Evolutionary conservation across 2,329 filamentous ascomycete species (phyloP).

Genomic region (Cladophialophora immunda): DNA sequence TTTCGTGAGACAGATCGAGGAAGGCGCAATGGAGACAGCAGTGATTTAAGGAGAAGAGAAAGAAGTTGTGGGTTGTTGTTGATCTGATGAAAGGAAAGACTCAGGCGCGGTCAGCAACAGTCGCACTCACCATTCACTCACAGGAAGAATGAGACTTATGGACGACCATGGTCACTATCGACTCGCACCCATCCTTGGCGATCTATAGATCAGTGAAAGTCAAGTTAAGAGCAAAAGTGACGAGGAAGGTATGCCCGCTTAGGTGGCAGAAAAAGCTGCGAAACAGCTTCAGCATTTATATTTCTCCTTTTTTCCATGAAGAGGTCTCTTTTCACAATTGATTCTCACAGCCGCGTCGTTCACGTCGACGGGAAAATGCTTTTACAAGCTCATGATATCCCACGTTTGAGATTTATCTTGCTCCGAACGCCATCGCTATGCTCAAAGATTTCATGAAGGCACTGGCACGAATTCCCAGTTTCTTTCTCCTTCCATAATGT

Average conservation of each 20-base stretch:
- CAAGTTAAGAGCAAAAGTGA: background rate
- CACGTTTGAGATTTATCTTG: background rate
- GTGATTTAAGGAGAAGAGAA: background rate
- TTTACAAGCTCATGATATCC: constrained; percentile 1
- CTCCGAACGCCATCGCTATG: constrained; percentile 36
- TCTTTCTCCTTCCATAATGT: constrained; percentile 53
- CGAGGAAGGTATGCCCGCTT: background rate
- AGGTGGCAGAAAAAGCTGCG: background rate
- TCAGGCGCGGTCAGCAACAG: background rate
- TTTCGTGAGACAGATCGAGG: background rate
- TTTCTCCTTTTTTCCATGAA: background rate
- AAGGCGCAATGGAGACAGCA: background rate
- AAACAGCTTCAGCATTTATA: background rate
- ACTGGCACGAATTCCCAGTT: constrained; percentile 56
- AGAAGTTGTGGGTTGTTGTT: too few relatives aligned
- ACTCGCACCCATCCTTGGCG: background rate
- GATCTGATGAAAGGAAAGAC: background rate
- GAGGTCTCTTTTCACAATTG: background rate
- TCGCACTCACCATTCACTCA: background rate
- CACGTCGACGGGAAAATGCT: background rate
- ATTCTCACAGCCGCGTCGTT: background rate
- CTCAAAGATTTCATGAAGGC: constrained; percentile 40
- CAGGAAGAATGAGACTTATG: background rate
- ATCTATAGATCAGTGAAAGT: background rate
- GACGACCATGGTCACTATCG: background rate